Conservation (phyloP, 2,329 filamentous ascomycete genomes). For the Cladosporium sp. region DNA sequence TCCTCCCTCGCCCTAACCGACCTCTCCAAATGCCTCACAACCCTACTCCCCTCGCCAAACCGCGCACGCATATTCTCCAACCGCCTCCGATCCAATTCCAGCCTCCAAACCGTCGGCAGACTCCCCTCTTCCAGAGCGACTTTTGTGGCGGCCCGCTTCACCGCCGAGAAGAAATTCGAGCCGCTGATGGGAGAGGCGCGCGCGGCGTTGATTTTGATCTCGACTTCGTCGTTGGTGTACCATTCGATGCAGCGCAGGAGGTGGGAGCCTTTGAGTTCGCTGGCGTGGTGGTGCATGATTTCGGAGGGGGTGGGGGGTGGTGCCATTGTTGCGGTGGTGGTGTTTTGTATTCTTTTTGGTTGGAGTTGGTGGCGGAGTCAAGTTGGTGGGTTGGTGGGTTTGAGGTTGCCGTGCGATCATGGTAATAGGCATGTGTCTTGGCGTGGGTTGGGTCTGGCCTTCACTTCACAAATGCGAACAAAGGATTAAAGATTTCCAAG, state of each 20-base stretch:
- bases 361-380: not conserved
- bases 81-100: conserved; percentile 1
- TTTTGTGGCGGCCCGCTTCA: not conserved
- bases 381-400: not conserved
- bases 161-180: not conserved
- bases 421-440: not conserved
- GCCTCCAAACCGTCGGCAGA: not conserved
- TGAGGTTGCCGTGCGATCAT: too few species aligned
- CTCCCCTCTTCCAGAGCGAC: not conserved
- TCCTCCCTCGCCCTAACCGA: not conserved
- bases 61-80: not conserved
- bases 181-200: not conserved
- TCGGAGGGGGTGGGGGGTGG: not conserved
- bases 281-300: not conserved
- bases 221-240: conserved; percentile 5
- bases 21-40: not conserved
- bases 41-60: not conserved
- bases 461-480: too few species aligned
- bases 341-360: too few species aligned
- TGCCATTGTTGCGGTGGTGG: not conserved
- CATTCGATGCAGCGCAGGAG: conserved; percentile 2
- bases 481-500: too few species aligned
- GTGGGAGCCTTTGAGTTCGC: not conserved
- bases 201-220: not conserved
- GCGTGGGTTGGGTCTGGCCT: not conserved